Conservation (phyloP, 2,329 filamentous ascomycete genomes). For the Ophiosphaerella korrae region DNA sequence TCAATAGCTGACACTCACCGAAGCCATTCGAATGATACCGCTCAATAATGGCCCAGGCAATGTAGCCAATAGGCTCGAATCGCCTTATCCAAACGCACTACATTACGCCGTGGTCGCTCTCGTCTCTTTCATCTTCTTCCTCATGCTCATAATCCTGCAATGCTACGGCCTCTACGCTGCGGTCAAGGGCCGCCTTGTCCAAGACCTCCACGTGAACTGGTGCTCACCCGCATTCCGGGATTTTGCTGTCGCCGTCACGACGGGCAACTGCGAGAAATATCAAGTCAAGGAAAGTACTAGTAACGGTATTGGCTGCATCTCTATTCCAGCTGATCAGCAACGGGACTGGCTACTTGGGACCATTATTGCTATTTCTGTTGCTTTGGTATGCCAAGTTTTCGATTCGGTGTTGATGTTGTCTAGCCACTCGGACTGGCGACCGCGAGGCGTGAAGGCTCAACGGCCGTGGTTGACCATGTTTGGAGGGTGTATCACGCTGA, state of each 20-base stretch:
- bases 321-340: conserved; percentile 10
- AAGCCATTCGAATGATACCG: too few species aligned
- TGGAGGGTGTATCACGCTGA: conserved; percentile 8
- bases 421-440: background rate
- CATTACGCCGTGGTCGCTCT: conserved; percentile 12
- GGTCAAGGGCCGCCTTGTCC: background rate
- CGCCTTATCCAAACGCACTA: background rate
- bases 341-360: conserved; percentile 13
- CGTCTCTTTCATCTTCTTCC: conserved; percentile 3
- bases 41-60: background rate
- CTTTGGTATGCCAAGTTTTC: conserved; percentile 4
- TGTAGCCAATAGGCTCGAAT: background rate
- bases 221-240: conserved; percentile 17
- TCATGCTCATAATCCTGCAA: conserved; percentile 12
- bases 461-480: conserved; percentile 17
- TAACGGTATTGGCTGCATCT: conserved; percentile 19
- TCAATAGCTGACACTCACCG: too few species aligned
- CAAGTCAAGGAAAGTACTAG: conserved; percentile 5
- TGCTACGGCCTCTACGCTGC: conserved; percentile 6
- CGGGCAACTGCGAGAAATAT: conserved; percentile 12
- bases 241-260: conserved; percentile 14
- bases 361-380: conserved; percentile 3
- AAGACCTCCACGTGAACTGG: conserved; percentile 10
- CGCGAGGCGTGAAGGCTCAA: conserved; percentile 6
- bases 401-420: conserved; percentile 4